phyloP scores from a whole-genome alignment of 2,329 filamentous ascomycete genomes.

The Aspergillus texensis region DNA sequence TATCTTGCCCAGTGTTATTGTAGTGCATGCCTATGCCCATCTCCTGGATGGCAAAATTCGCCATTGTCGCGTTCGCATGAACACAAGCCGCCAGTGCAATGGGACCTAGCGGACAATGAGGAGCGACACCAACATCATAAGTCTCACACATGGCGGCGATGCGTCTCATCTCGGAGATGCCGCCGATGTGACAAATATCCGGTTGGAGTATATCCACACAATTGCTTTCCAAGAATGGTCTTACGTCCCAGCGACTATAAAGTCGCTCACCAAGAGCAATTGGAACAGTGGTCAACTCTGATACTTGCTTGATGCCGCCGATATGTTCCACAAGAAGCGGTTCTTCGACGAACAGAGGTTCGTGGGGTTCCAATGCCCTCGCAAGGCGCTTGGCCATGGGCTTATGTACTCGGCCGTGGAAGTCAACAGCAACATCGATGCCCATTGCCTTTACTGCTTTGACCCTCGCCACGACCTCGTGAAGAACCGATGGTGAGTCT shows the following conservation, averaged over 20 bases:
- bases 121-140: slow-evolving; percentile 57
- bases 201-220: slow-evolving; percentile 74
- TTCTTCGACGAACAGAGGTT: slow-evolving; percentile 75
- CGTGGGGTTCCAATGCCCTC: slow-evolving; percentile 65
- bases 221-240: slow-evolving; percentile 68
- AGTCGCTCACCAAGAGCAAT: slow-evolving; percentile 75
- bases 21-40: too few relatives aligned
- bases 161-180: slow-evolving; percentile 70
- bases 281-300: slow-evolving; percentile 51
- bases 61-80: too few relatives aligned
- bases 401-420: slow-evolving; percentile 75
- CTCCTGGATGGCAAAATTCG: too few relatives aligned
- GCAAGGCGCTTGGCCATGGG: slow-evolving; percentile 79
- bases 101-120: slow-evolving; percentile 73
- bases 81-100: slow-evolving; percentile 53
- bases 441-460: slow-evolving; percentile 70
- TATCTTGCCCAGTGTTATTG: too few relatives aligned
- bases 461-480: slow-evolving; percentile 67
- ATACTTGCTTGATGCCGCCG: slow-evolving; percentile 66
- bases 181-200: slow-evolving; percentile 71
- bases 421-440: slow-evolving; percentile 76
- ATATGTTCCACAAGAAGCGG: slow-evolving; percentile 70
- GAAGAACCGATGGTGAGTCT: slow-evolving; percentile 67
- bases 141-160: slow-evolving; percentile 73
- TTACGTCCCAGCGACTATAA: slow-evolving; percentile 73